A percentile compares a stretch with the other conserved stretches of the same genome.
Conservation (phyloP, 257 asterid species). For the Schizonepeta tenuifolia region DNA sequence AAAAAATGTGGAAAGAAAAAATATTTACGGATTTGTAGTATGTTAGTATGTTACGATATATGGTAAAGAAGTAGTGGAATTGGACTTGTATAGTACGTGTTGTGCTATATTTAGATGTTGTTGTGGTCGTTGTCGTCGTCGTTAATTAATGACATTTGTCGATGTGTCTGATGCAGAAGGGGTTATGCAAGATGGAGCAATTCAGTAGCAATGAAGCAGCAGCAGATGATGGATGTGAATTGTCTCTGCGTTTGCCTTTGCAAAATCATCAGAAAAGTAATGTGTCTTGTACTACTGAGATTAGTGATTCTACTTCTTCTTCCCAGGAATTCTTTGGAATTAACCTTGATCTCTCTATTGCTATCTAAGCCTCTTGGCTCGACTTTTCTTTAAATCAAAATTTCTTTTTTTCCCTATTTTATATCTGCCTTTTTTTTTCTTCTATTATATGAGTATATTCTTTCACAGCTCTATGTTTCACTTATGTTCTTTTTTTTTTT, state of each 20-base stretch:
- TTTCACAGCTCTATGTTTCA: no score
- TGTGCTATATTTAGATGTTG: no score
- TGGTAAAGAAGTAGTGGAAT: no score
- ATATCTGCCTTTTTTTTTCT: neutral
- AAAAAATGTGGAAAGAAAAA: no score
- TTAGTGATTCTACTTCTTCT: slow-evolving; percentile 49
- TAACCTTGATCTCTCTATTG: slow-evolving; percentile 70
- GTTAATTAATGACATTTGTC: no score
- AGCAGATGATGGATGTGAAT: slow-evolving; percentile 42
- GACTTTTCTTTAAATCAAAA: slow-evolving; percentile 16
- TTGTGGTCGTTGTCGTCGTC: no score
- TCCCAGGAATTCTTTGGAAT: slow-evolving; percentile 27
- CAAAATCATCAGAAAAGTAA: slow-evolving; percentile 46
- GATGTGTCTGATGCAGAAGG: neutral
- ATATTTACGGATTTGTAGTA: no score
- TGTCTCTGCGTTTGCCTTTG: slow-evolving; percentile 59
- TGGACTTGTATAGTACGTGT: no score
- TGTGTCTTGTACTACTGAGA: slow-evolving; percentile 58
- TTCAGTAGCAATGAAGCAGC: slow-evolving; percentile 9
- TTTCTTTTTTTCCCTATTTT: neutral
- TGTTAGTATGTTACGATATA: no score
- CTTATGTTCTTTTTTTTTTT: no score
- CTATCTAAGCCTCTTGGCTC: slow-evolving; percentile 44
- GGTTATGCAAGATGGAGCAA: slow-evolving; percentile 28
- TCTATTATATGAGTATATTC: neutral